Evolutionary conservation across 139 green algal genomes (phyloP).

Genomic region (Haematococcus lacustris): DNA sequence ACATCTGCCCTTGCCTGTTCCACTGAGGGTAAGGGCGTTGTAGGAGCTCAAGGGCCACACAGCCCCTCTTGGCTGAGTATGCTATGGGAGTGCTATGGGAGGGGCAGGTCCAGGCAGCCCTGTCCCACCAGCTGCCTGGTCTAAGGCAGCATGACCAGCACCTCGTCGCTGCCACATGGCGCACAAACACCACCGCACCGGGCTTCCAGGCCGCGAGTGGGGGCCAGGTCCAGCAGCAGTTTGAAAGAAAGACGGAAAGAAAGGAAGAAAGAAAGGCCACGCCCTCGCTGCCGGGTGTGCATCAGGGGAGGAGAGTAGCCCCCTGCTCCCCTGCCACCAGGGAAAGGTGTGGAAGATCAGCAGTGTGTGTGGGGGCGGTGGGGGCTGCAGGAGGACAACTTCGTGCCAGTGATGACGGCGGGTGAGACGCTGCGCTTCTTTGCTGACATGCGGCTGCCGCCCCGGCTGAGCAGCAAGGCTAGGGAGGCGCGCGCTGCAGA

Average conservation of each 20-base stretch:
- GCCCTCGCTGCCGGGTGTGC: not conserved
- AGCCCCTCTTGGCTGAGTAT: too few species aligned
- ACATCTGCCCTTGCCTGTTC: too few species aligned
- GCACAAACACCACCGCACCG: too few species aligned
- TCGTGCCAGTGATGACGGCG: conserved; percentile 47
- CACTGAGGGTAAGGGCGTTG: too few species aligned
- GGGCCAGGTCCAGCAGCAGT: not conserved
- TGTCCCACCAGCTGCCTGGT: too few species aligned
- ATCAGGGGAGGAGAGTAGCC: not conserved
- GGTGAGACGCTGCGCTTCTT: conserved; percentile 41
- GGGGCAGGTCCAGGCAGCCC: too few species aligned
- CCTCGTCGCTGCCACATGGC: too few species aligned
- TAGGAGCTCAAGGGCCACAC: too few species aligned
- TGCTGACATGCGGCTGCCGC: conserved; percentile 32
- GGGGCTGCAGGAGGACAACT: conserved; percentile 51
- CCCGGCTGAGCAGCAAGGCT: not conserved
- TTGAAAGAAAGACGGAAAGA: not conserved
- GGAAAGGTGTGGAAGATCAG: not conserved
- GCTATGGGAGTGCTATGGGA: too few species aligned
- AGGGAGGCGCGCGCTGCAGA: conserved; percentile 15
- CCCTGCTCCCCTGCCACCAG: not conserved
- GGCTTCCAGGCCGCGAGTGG: too few species aligned
- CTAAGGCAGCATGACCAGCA: too few species aligned
- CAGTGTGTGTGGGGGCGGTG: not conserved
- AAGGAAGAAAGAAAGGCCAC: not conserved